Base-by-base conservation (phyloP, 768 basidiomycete species). In the Suillus subaureus region DNA sequence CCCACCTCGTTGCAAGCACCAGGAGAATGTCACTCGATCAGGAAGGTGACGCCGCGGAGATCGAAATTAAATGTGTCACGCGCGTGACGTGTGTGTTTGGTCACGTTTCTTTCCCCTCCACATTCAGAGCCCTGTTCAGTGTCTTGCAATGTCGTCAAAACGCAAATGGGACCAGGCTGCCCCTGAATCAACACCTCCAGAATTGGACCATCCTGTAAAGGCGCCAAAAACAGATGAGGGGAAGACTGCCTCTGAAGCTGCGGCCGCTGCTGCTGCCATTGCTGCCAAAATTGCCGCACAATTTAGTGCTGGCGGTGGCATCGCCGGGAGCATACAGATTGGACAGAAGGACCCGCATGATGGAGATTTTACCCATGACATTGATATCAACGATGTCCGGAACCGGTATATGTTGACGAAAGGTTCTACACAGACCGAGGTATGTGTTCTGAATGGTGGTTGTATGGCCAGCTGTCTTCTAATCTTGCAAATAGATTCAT, bases 371-470 rank as follows among this genome's bases (percentile, higher is more conserved):
- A 90, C 88, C 15, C 86, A 93, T 69, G 94, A 97, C 73, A 96
- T 98, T 64, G 97, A 98, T 76, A 97, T 99, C 77, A 98, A 99
- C 75, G 96, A 99, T 77, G 83, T 96, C 58, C 82, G 96, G 75
- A 99, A 99, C 79, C 84, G 97, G 69, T 99, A 98, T 77, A 81
- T 99, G 75, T 80, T 99, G 72, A 98, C 96, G 56, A 97, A 94
- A 76, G 94, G 94, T 3, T 85, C 92, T 13, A 98, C 97, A 3
- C 97, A 99, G 78, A 81, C 89, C 66, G 90, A 97, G 84, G 96
- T 94, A 63, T 54, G 90, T 79, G 31, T 52, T 33, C 33, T 2
- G 51, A 39, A 31, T 2, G 21, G 23, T 39, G 55, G 54, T 62
- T 55, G n/a, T n/a, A 35, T 39, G 61, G 15, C 18, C 33, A 42